Base-by-base conservation (phyloP, 2,329 filamentous ascomycete genomes). In the Alternaria dauci region DNA sequence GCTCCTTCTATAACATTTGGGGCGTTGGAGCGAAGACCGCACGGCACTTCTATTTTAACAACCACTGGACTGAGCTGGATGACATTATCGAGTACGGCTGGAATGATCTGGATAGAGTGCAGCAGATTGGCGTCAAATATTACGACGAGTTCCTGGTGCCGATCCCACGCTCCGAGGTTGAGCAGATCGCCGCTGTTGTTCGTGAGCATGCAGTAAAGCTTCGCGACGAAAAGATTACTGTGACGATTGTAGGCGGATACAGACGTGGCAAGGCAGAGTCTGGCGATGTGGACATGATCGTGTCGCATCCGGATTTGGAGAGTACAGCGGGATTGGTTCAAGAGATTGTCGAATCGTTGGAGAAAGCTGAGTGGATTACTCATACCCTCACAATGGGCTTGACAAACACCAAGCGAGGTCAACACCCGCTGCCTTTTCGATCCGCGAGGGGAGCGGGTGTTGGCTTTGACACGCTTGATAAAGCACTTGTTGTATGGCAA, bases 91-190 rank as follows among this genome's bases (percentile, higher is more conserved):
- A 96, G 71, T 86, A 88, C 70, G 93, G 91, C 11, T 98, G 94
- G 94, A 76, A 82, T 20, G 83, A 78, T 0, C 82, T 98, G 1
- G 90, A 85, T 0, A 88, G 93, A 12, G 91, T 92, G 1, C 94
- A 97, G 77, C 93, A 98, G 75, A 96, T 98, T 56, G 94, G 95
- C 0, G 83, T 97, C 44, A 98, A 98, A 75, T 97, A 89, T 79
- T 97, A 96, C 75, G 91, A 96, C 34, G 94, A 98, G 65, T 91
- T 99, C 56, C 81, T 86, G 46, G 78, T 84, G 16, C 88, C 86
- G 14, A 92, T 98, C 5, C 86, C 92, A 0, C 87, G 93, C 1
- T 59, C 73, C 0, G 93, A 98, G 76, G 91, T 93, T 0, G 89
- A 92, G 67, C 71, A 75, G 0, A 96, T 97, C 54, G 87, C 86